Conservation (phyloP, 345 rosid genomes). For the Combretum micranthum region DNA sequence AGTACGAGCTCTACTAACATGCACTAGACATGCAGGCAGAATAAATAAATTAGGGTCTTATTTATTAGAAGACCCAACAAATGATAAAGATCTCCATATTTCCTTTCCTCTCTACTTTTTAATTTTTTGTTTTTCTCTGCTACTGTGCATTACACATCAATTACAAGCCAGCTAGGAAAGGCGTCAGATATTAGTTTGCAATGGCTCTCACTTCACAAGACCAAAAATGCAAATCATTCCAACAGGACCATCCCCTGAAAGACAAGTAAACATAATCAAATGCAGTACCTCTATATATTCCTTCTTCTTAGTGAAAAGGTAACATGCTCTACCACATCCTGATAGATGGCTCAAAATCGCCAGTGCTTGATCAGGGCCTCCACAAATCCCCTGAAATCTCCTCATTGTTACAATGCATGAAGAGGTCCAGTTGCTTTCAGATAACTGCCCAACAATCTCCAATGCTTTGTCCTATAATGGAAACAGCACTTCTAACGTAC, state of each 20-base stretch:
- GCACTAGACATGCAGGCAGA: too few species aligned
- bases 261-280: constrained; percentile 1
- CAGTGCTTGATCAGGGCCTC: constrained; percentile 53
- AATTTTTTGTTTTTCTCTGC: too few species aligned
- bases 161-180: not conserved
- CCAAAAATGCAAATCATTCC: not conserved
- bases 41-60: too few species aligned
- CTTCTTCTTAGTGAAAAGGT: constrained; percentile 40
- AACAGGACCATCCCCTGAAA: not conserved
- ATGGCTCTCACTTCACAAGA: too few species aligned
- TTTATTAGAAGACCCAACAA: too few species aligned
- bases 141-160: not conserved
- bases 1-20: too few species aligned
- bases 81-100: too few species aligned
- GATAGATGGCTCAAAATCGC: constrained; percentile 62
- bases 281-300: constrained; percentile 60
- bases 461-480: constrained; percentile 43
- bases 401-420: constrained; percentile 58
- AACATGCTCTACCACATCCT: constrained; percentile 52
- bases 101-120: too few species aligned
- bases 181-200: too few species aligned
- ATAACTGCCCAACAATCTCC: constrained; percentile 31
- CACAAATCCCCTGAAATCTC: constrained; percentile 54
- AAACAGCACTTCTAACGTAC: not conserved
- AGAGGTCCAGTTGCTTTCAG: constrained; percentile 55